Base-by-base conservation (phyloP, 768 basidiomycete species). In the Serendipita sp. region DNA sequence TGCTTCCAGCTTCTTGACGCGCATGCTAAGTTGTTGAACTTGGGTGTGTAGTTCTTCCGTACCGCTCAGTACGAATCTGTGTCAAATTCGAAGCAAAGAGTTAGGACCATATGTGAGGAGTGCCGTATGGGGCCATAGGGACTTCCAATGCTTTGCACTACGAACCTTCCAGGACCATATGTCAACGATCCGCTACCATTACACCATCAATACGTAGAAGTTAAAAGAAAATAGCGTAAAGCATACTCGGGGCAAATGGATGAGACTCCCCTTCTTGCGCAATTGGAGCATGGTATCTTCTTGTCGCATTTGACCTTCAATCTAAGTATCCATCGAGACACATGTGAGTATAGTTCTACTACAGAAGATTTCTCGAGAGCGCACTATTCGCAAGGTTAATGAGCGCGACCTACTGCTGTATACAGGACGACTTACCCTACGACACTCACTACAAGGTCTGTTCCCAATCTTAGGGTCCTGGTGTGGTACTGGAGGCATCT, bases 371-470 rank as follows among this genome's bases (percentile, higher is more conserved):
- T 1, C 13, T 5, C 7, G 5, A 13, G 41, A 5, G 13, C 41
- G 41, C 13, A 41, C 41, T 41, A 41, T 41, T 41, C 41, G 1
- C 41, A 41, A 41, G 13, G 41, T 41, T 3, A 41, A 13, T 13
- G 41, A 41, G 1, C 41, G 41, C 2, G 13, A 46, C 45, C 45
- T 13, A 46, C 45, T 51, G 8, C 5, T 8, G 30, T 7, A 5
- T n/a, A 18, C 8, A 51, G n/a, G 30, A 51, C n/a, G n/a, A 36
- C 56, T 4, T 32, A 60, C 56, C 36, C 56, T 32, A n/a, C 56
- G 56, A 60, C 56, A 60, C 35, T 60, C 56, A 28, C 28, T 35
- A 60, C 56, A 60, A 60, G 56, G 56, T 35, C 35, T 60, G 10
- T 36, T 60, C n/a, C 8, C 30, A 32, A n/a, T 18, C 30, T 51